Evolutionary conservation across 345 rosid genomes (phyloP).

Genomic region (Microcos paniculata): DNA sequence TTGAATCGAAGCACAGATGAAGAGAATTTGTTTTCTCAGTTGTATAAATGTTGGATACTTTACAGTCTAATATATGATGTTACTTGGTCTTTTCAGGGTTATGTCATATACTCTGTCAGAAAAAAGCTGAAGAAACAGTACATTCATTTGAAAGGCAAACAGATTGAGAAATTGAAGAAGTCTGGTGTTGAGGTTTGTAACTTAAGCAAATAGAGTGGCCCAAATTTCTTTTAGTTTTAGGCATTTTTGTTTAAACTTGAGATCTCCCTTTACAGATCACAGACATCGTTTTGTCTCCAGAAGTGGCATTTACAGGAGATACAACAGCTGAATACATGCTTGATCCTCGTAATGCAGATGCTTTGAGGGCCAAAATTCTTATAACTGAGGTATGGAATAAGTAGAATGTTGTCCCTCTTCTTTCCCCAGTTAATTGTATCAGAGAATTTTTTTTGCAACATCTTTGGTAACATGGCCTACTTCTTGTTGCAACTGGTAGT

Average conservation of each 20-base stretch:
- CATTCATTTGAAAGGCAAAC: constrained; percentile 84
- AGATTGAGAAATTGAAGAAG: constrained; percentile 89
- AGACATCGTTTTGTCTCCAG: constrained; percentile 78
- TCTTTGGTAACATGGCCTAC: neutral
- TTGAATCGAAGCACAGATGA: neutral
- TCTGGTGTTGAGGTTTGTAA: constrained; percentile 74
- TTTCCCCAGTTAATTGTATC: neutral
- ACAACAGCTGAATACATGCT: constrained; percentile 94
- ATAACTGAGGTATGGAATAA: constrained; percentile 73
- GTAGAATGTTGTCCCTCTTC: neutral
- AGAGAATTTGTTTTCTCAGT: neutral
- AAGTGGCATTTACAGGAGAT: constrained; percentile 95
- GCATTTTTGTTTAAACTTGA: constrained; percentile 19
- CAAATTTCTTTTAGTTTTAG: neutral
- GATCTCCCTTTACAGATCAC: constrained; percentile 59
- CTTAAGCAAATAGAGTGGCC: neutral
- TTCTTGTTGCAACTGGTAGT: neutral
- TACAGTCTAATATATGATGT: constrained; percentile 1
- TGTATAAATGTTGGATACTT: neutral
- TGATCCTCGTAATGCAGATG: constrained; percentile 93
- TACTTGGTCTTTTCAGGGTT: constrained; percentile 64
- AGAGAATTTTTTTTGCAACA: neutral
- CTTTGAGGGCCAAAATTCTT: constrained; percentile 88
- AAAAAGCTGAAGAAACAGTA: constrained; percentile 92
- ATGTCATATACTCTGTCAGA: constrained; percentile 77